Base-by-base conservation (phyloP, 495 filamentous ascomycete genomes). In the Cudoniella acicularis region DNA sequence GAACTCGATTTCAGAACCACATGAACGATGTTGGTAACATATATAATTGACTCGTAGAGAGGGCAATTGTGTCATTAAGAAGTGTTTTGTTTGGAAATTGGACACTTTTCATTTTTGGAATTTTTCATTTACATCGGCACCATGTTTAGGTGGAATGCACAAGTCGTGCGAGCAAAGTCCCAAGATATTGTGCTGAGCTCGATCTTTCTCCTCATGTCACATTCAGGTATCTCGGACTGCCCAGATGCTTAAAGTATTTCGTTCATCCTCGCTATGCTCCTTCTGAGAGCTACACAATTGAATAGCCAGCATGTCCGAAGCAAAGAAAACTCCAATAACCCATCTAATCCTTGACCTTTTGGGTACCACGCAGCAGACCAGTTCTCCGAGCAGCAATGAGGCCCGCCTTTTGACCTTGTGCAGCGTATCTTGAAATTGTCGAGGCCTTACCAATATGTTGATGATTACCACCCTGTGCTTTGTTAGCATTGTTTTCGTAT, bases 371-470 rank as follows among this genome's bases (percentile, higher is more conserved):
- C 69, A 99, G 84, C 77, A 99, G 84, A 92, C 94, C 94, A 73
- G 94, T 99, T 83, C 94, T 87, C 78, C 94, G 83, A 77, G 94
- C 94, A 75, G 94, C 94, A 82, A 99, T 99, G 73, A 97, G 91
- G 96, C 94, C 94, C 73, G 95, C 95, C 85, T 99, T 99, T 85
- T 99, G 94, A 89, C 94, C 94, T 77, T 90, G 89, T 73, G 87
- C 88, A 63, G 94, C 94, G 81, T 92, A 96, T 75, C 94, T 88
- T 65, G 91, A 96, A 80, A 99, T 99, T 66, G 94, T 99, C 41
- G 95, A 98, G 61, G 94, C 95, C 83, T 98, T 98, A 88, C 94
- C 94, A 72, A 99, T 99, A 82, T 99, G 94, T 84, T 99, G 94
- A 82, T 99, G 94, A 84, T 99, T 99, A 96, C 94, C 94, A 93